A percentile compares a stretch with the other conserved stretches of the same genome.
phyloP scores from a whole-genome alignment of 805 yeast genomes.

The Maudiozyma turicensis region DNA sequence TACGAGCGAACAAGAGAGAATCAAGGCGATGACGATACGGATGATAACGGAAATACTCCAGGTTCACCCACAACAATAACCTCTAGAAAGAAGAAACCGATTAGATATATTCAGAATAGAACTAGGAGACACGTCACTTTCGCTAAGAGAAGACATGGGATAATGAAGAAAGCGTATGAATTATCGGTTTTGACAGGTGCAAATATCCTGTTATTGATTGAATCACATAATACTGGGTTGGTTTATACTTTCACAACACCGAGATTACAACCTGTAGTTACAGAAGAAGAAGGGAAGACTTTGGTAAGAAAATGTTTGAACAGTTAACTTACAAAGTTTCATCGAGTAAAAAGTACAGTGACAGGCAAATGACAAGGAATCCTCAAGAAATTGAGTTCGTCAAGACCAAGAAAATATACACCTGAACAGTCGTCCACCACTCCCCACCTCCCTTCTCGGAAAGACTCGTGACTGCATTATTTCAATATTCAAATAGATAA shows the following conservation, averaged over 20 bases:
- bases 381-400: too few relatives aligned
- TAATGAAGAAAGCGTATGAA: slow-evolving; percentile 97
- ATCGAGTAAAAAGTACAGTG: too few relatives aligned
- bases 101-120: slow-evolving; percentile 90
- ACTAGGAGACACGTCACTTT: slow-evolving; percentile 96
- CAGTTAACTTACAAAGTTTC: too few relatives aligned
- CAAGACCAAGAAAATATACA: too few relatives aligned
- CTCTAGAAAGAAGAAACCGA: slow-evolving; percentile 22
- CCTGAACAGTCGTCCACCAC: too few relatives aligned
- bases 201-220: slow-evolving; percentile 84
- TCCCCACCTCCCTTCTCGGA: too few relatives aligned
- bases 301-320: slow-evolving; percentile 71
- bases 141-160: slow-evolving; percentile 94
- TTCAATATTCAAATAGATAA: too few relatives aligned
- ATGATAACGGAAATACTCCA: not conserved
- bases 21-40: slow-evolving; percentile 3
- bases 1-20: slow-evolving; percentile 1
- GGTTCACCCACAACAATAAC: not conserved
- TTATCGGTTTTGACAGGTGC: slow-evolving; percentile 92
- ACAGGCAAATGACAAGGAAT: too few relatives aligned
- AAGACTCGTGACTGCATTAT: too few relatives aligned
- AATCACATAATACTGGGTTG: slow-evolving; percentile 78
- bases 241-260: slow-evolving; percentile 97
- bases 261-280: slow-evolving; percentile 90
- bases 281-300: slow-evolving; percentile 94